Conservation (phyloP, 192 early-diverging fungal species). For the Thoreauomyces humboldtii region DNA sequence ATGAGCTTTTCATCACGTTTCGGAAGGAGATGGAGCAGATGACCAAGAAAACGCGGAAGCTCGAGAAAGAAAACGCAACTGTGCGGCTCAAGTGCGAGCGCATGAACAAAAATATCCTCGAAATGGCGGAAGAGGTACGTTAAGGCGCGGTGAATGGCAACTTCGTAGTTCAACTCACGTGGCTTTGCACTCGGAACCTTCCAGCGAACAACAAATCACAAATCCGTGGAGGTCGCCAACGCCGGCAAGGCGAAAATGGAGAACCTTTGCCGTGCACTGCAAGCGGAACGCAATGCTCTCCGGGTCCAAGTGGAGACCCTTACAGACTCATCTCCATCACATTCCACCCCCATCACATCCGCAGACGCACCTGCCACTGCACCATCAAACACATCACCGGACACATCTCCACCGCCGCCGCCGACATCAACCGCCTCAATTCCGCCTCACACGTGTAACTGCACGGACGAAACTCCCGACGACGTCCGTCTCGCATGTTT, state of each 20-base stretch:
- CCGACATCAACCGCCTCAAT: no score
- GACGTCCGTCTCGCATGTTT: no score
- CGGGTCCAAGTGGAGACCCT: no score
- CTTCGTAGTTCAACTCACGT: background rate
- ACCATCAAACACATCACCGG: no score
- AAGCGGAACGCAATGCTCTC: conserved; percentile 42
- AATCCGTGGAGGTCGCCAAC: conserved; percentile 44
- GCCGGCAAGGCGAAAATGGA: conserved; percentile 53
- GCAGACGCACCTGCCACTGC: no score
- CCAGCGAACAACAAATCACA: conserved; percentile 45
- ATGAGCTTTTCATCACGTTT: conserved; percentile 61
- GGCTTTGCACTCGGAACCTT: background rate
- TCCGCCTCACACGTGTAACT: no score
- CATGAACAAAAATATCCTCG: conserved; percentile 58
- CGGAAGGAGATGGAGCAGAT: conserved; percentile 67
- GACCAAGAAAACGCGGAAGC: conserved; percentile 57
- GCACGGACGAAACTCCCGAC: no score
- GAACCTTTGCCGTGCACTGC: conserved; percentile 55
- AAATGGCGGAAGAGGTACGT: conserved; percentile 55
- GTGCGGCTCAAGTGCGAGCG: conserved; percentile 54
- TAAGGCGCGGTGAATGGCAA: background rate
- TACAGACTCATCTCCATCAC: no score
- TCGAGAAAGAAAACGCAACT: conserved; percentile 57
- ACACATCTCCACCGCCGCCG: no score
- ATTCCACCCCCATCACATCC: no score